Base-by-base conservation (phyloP, 805 yeast species). In the Clavispora phyllophila region DNA sequence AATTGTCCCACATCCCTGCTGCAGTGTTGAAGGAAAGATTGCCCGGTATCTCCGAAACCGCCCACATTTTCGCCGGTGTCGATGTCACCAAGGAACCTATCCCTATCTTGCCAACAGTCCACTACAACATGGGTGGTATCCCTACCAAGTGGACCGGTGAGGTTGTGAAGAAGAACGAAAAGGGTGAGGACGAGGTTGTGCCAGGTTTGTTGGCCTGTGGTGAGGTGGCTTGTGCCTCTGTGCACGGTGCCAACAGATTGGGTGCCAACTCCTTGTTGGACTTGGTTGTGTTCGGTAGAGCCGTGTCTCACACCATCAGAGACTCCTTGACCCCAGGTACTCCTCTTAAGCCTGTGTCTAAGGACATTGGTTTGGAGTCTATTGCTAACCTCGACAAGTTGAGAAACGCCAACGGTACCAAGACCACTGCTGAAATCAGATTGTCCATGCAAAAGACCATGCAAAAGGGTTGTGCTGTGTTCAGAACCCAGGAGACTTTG, bases 81-180 rank as follows among this genome's bases (percentile, higher is more conserved):
- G 99, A 91, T 70, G 98, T 91, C 53, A 93, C 99, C 46, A 93
- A 93, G 76, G 97, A 91, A 74, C 99, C 99, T 62, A 93, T 93
- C 66, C 99, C 98, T 58, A 90, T 91, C 58, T 71, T 93, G 57
- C 99, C 99, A 58, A 91, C 99, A 53, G 99, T 93, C 48, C 99
- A 91, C 73, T 91, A 93, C 78, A 91, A 91, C 73, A 91, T 91
- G 99, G 99, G 99, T 70, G 98, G 98, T 82, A 87, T 91, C 54
- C 99, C 99, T 68, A 93, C 99, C 54, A 87, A 84, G 68, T 93
- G 88, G 85, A 86, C 84, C 53, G 99, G 98, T 75, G 97, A 91
- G 74, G 97, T 82, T 41, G 65, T 91, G 50, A 87, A 87, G 37
- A 62, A 84, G 58, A 88, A 85, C 62, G 91, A 79, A 62, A 72